Base-by-base conservation (phyloP, 768 basidiomycete species). In the Xerocomus potaroensis region DNA sequence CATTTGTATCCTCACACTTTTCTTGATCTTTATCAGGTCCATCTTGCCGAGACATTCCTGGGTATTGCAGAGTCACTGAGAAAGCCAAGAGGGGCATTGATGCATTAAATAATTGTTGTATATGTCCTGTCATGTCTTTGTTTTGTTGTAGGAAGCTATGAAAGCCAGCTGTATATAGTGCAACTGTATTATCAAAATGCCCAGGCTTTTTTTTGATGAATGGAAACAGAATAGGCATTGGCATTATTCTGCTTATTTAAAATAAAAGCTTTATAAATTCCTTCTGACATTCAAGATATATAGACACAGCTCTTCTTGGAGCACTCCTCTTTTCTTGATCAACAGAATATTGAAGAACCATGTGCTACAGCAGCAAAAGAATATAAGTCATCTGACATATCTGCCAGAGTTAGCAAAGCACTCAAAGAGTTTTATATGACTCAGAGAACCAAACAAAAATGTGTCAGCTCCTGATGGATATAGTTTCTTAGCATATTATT, bases 21-120 rank as follows among this genome's bases (percentile, higher is more conserved):
- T 27, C 26, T 27, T 10, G 10, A 5, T 10, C 5, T 45, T n/a
- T n/a, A n/a, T 7, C 14, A 81, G 80, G 68, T 81, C 11, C 72
- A 70, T 48, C 69, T 82, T 9, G 73, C 80, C 1, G 69, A 80
- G 54, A 76, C 80, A 3, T 82, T 83, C 70, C 56, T 81, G 19
- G 74, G 73, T 24, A 71, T 81, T 43, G 79, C 79, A 0, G 77
- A 79, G 43, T 79, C 80, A 1, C 57, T 83, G 61, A 69, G 70
- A 51, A 83, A 77, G 54, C 75, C 80, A 4, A 64, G 80, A 54
- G 81, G 75, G 1, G 68, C 73, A 16, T 57, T 81, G 44, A 57
- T 80, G 50, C 62, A 60, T 50, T 58, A 54, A 61, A 18, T 23
- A 15, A 24, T 15, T n/a, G 15, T 19, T 15, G 22, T n/a, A 15